Percentiles rank a stretch among this genome's conserved stretches.
Conservation (phyloP, 148 eudicot genomes). For the Camellia lanceoleosa region DNA sequence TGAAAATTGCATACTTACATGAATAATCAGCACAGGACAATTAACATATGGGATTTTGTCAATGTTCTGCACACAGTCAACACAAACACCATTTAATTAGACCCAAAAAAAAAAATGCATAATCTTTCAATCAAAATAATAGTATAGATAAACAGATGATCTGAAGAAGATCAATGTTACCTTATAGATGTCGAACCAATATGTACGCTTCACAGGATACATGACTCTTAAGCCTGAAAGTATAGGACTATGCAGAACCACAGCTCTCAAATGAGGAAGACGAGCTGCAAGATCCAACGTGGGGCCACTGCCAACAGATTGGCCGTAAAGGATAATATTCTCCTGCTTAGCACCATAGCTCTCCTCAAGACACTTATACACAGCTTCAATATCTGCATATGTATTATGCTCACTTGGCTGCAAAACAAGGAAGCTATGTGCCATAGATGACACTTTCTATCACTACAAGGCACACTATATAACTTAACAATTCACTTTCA, state of each 20-base stretch:
- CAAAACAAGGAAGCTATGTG: conserved; percentile 20
- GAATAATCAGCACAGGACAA: conserved; percentile 65
- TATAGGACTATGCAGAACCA: conserved; percentile 69
- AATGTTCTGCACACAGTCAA: conserved; percentile 51
- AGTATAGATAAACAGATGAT: neutral
- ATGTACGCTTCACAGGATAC: conserved; percentile 62
- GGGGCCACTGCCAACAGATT: conserved; percentile 77
- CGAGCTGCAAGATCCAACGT: conserved; percentile 69
- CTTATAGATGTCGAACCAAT: conserved; percentile 77
- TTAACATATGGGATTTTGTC: conserved; percentile 60
- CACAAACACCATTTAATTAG: neutral
- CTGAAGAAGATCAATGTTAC: conserved; percentile 20
- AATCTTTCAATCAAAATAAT: neutral
- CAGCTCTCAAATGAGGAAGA: conserved; percentile 61
- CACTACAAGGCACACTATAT: neutral
- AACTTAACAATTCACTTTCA: neutral
- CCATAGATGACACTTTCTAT: neutral
- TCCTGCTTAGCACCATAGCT: conserved; percentile 62
- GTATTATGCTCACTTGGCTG: conserved; percentile 84
- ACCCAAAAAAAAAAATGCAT: neutral
- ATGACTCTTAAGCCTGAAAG: conserved; percentile 67
- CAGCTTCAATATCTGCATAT: conserved; percentile 83
- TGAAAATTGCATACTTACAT: conserved; percentile 47
- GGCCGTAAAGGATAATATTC: conserved; percentile 66
- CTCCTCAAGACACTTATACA: conserved; percentile 69